phyloP scores from a whole-genome alignment of 768 basidiomycete species.

The Russula lepida region DNA sequence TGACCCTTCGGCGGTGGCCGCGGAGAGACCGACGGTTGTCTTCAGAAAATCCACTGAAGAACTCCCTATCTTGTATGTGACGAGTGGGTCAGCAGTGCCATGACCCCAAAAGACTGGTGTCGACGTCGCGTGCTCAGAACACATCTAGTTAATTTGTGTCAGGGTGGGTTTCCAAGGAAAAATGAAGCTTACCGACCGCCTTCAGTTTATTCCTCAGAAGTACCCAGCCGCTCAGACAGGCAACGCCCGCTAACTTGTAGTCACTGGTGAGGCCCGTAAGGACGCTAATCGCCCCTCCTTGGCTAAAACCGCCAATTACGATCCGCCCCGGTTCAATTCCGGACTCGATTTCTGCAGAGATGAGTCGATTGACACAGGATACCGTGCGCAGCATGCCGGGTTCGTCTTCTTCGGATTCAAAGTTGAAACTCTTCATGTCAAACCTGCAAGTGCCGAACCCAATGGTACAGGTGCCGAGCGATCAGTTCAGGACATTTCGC shows the following conservation, averaged over 20 bases:
- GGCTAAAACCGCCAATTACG: constrained; percentile 83
- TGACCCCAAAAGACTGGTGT: constrained; percentile 85
- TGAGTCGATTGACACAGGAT: constrained; percentile 52
- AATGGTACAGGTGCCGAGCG: background rate
- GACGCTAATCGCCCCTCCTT: constrained; percentile 75
- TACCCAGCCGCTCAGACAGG: constrained; percentile 72
- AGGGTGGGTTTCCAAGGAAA: background rate
- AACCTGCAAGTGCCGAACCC: constrained; percentile 44
- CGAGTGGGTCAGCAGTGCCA: constrained; percentile 67
- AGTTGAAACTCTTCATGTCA: constrained; percentile 61
- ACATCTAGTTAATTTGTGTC: constrained; percentile 39
- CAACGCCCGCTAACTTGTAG: constrained; percentile 62
- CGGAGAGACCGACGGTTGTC: constrained; percentile 39
- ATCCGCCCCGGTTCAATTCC: constrained; percentile 65
- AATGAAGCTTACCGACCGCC: constrained; percentile 37
- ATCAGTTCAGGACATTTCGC: background rate
- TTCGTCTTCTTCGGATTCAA: constrained; percentile 62
- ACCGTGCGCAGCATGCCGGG: constrained; percentile 62
- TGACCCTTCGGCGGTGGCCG: constrained; percentile 28
- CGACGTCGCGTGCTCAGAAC: constrained; percentile 46
- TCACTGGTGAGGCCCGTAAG: constrained; percentile 62
- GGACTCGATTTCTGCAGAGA: constrained; percentile 63
- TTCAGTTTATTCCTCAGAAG: constrained; percentile 59
- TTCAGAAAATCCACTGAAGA: constrained; percentile 51
- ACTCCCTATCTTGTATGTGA: constrained; percentile 47